phyloP scores from a whole-genome alignment of 2,329 filamentous ascomycete genomes.

The Cladophialophora carrionii region DNA sequence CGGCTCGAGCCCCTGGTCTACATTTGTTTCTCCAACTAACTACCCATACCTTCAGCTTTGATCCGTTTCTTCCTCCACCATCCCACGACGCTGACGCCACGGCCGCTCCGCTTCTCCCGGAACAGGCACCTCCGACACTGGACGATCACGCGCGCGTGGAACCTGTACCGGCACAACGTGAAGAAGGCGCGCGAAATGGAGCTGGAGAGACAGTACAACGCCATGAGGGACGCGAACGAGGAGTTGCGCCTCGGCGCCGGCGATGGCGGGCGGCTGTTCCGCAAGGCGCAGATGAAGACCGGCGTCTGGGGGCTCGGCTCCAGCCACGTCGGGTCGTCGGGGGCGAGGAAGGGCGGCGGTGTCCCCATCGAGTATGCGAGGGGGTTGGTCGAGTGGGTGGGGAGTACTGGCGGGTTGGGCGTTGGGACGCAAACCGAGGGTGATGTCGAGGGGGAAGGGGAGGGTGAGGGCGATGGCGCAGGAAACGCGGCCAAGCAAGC shows the following conservation, averaged over 20 bases:
- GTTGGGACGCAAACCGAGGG: slow-evolving; percentile 71
- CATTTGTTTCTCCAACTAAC: no score
- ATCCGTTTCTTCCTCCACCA: slow-evolving; percentile 74
- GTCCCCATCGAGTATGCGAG: slow-evolving; percentile 92
- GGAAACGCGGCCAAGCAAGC: slow-evolving; percentile 63
- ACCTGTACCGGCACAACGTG: slow-evolving; percentile 73
- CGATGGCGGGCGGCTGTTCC: slow-evolving; percentile 68
- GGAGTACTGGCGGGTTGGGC: slow-evolving; percentile 53
- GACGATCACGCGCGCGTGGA: slow-evolving; percentile 98
- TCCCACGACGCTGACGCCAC: slow-evolving; percentile 61
- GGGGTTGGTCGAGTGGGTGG: slow-evolving; percentile 40
- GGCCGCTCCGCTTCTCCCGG: slow-evolving; percentile 85
- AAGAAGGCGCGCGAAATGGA: slow-evolving; percentile 67
- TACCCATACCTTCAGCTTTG: slow-evolving; percentile 49
- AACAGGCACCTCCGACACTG: slow-evolving; percentile 89
- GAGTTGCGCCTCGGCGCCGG: slow-evolving; percentile 64
- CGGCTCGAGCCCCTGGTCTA: no score
- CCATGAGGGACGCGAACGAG: slow-evolving; percentile 84
- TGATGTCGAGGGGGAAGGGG: slow-evolving; percentile 20
- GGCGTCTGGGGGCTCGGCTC: slow-evolving; percentile 67
- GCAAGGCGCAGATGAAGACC: slow-evolving; percentile 88
- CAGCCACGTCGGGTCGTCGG: slow-evolving; percentile 35
- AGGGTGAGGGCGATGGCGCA: not conserved
- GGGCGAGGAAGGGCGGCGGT: slow-evolving; percentile 55
- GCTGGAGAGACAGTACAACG: slow-evolving; percentile 76